Evolutionary conservation across 163 green algal genomes (phyloP).

Genomic region (Scenedesmus sp.): DNA sequence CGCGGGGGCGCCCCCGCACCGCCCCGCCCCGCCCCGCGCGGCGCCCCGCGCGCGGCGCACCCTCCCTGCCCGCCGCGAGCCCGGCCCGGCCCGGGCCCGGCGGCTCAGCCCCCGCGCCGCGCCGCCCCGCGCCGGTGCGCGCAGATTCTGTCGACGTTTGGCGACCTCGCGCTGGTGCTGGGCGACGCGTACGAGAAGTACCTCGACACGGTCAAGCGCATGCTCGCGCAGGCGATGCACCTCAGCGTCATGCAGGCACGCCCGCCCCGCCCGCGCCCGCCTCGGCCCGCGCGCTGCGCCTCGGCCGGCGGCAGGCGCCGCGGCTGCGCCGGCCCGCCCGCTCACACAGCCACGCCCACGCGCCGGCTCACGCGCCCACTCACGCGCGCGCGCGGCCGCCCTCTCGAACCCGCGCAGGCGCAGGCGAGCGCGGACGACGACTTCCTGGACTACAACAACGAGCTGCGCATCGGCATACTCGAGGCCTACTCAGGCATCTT

Average conservation of each 20-base stretch:
- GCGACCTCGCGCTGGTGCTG: slow-evolving; percentile 94
- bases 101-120: background rate
- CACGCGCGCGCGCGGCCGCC: too few species aligned
- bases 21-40: too few species aligned
- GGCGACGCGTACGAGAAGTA: slow-evolving; percentile 90
- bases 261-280: too few species aligned
- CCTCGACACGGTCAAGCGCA: slow-evolving; percentile 59
- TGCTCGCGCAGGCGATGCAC: slow-evolving; percentile 73
- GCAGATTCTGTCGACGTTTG: slow-evolving; percentile 92
- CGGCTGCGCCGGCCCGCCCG: too few species aligned
- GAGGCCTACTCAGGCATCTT: slow-evolving; percentile 96
- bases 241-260: slow-evolving; percentile 71
- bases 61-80: background rate
- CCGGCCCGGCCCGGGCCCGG: background rate
- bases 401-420: too few species aligned
- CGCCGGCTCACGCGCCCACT: too few species aligned
- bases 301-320: too few species aligned
- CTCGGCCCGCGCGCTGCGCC: too few species aligned
- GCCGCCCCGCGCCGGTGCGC: background rate
- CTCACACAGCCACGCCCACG: too few species aligned
- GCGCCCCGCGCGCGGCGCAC: too few species aligned
- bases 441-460: slow-evolving; percentile 92
- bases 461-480: slow-evolving; percentile 91
- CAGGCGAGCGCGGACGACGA: slow-evolving; percentile 73
- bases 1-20: background rate